Conservation (phyloP, 2,329 filamentous ascomycete genomes). For the Thielaviopsis ethacetica region DNA sequence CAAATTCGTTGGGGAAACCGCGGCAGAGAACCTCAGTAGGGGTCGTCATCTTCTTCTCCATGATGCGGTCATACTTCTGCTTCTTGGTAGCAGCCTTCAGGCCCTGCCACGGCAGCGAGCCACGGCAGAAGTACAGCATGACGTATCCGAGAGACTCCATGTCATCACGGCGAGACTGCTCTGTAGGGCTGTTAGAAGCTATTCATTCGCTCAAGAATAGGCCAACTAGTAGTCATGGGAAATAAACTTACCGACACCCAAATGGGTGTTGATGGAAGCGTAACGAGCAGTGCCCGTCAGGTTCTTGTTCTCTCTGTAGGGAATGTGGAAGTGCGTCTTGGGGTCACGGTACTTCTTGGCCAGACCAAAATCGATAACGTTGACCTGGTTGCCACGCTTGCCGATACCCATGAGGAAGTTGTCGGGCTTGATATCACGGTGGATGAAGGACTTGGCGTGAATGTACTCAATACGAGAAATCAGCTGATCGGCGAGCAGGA, state of each 20-base stretch:
- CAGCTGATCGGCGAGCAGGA: constrained; percentile 90
- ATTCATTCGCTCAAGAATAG: constrained; percentile 17
- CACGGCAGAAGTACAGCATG: constrained; percentile 99
- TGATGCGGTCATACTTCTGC: constrained; percentile 99
- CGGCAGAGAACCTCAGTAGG: constrained; percentile 97
- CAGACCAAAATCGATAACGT: constrained; percentile 96
- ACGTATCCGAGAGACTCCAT: constrained; percentile 99
- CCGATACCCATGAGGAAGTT: constrained; percentile 99
- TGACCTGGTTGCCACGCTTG: constrained; percentile 98
- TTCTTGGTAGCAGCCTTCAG: constrained; percentile 98
- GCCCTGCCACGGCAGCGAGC: constrained; percentile 96
- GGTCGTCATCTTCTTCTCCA: constrained; percentile 99
- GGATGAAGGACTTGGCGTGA: constrained; percentile 98
- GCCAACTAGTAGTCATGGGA: not conserved
- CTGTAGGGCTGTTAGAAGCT: constrained; percentile 20
- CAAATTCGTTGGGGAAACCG: constrained; percentile 98
- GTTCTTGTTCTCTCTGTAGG: constrained; percentile 99
- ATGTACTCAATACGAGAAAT: constrained; percentile 99
- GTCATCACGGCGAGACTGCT: constrained; percentile 97
- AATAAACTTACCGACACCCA: constrained; percentile 61
- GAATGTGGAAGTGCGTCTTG: constrained; percentile 99
- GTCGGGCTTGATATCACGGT: constrained; percentile 99
- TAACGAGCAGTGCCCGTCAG: constrained; percentile 96
- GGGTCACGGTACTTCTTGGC: constrained; percentile 99
- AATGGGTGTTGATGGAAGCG: constrained; percentile 95